These are phyloP conservation scores for Candida ipomoeae DNA, from an alignment of 805 yeast genomes.

Conservation along the genomic window DNA sequence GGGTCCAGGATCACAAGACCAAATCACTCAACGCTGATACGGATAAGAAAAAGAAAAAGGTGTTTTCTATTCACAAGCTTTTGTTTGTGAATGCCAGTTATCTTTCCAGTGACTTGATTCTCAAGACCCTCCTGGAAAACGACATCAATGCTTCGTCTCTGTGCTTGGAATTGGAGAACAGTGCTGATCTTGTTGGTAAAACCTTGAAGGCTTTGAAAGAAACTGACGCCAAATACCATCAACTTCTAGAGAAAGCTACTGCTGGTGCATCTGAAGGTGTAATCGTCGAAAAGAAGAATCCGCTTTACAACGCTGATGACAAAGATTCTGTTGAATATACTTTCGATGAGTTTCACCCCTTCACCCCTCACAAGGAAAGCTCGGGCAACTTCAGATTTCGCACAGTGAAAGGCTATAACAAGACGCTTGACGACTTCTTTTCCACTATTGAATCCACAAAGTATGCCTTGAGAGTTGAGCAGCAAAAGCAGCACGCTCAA, in stretches of 20 bases:
- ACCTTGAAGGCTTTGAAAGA: constrained; percentile 41
- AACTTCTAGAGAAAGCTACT: constrained; percentile 30
- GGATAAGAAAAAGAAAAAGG: constrained; percentile 35
- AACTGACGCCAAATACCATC: constrained; percentile 43
- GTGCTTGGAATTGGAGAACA: constrained; percentile 26
- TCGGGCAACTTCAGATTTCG: constrained; percentile 33
- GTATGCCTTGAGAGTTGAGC: constrained; percentile 67
- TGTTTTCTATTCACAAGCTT: constrained; percentile 63
- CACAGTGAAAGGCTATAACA: constrained; percentile 63
- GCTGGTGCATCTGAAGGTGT: constrained; percentile 46
- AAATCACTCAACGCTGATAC: constrained; percentile 16
- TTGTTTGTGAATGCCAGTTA: constrained; percentile 66
- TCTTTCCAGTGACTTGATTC: constrained; percentile 74
- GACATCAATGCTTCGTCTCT: constrained; percentile 46
- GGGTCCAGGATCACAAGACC: constrained; percentile 38
- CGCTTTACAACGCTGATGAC: constrained; percentile 39
- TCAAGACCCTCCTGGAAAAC: constrained; percentile 45
- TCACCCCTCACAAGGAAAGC: constrained; percentile 43
- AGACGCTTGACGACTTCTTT: constrained; percentile 77
- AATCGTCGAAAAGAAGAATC: constrained; percentile 60
- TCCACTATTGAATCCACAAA: constrained; percentile 83
- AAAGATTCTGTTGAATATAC: constrained; percentile 45
- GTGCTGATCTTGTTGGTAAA: constrained; percentile 25
- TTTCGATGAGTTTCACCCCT: constrained; percentile 70
- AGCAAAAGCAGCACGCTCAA: constrained; percentile 70